Conservation (phyloP, 257 asterid species). For the Apocynum venetum region DNA sequence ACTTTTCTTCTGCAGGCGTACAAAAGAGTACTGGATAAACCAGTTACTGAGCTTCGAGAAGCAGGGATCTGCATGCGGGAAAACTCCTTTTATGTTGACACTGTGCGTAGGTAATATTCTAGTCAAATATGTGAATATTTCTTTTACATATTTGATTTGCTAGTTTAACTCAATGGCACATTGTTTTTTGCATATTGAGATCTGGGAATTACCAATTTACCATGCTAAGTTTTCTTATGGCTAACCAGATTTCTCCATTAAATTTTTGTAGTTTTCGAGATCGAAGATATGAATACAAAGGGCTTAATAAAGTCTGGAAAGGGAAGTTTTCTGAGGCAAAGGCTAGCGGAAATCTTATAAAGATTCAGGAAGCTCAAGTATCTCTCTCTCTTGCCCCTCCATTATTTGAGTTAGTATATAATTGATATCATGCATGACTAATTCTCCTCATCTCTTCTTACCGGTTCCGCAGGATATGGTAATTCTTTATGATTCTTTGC, state of each 20-base stretch:
- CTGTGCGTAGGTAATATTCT: slow-evolving; percentile 82
- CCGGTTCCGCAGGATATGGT: slow-evolving; percentile 79
- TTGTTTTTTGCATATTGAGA: background rate
- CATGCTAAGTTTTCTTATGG: slow-evolving; percentile 4
- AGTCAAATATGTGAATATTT: slow-evolving; percentile 4
- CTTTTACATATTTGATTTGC: slow-evolving; percentile 6
- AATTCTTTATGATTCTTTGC: slow-evolving; percentile 88
- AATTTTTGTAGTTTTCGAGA: slow-evolving; percentile 82
- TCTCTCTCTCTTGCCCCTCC: slow-evolving; percentile 12
- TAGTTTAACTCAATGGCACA: background rate
- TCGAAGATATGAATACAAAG: slow-evolving; percentile 96
- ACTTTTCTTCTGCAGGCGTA: slow-evolving; percentile 57
- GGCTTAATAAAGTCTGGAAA: slow-evolving; percentile 96
- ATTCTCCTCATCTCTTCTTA: slow-evolving; percentile 11
- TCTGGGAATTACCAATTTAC: background rate
- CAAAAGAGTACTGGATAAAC: slow-evolving; percentile 88
- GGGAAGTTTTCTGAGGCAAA: slow-evolving; percentile 92
- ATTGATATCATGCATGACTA: background rate
- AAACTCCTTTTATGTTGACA: slow-evolving; percentile 95
- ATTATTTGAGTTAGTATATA: background rate
- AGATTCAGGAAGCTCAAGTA: slow-evolving; percentile 98
- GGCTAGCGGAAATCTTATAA: slow-evolving; percentile 84
- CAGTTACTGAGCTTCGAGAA: slow-evolving; percentile 91
- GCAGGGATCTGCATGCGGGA: slow-evolving; percentile 99
- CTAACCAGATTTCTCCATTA: slow-evolving; percentile 11